Percentiles rank a stretch among this genome's conserved stretches.
Conservation (phyloP, 2,329 filamentous ascomycete species). For the Alternaria sp. region DNA sequence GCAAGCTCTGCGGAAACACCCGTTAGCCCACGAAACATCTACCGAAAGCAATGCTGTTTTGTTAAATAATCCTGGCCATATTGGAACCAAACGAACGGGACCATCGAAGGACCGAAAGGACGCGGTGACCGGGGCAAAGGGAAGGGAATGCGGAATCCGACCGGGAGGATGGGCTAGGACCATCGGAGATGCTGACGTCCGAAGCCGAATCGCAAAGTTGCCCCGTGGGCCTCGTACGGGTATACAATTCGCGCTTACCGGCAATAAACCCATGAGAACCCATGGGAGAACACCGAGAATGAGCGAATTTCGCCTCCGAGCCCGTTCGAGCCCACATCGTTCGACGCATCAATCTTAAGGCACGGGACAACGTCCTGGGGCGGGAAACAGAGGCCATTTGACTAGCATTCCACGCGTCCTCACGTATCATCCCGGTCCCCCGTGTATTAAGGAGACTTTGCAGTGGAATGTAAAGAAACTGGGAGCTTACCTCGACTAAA, state of each 20-base stretch:
- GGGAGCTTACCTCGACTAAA: slow-evolving; percentile 59
- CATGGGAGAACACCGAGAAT: not conserved
- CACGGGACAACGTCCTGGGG: not conserved
- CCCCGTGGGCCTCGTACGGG: not conserved
- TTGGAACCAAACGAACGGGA: not conserved
- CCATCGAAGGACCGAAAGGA: not conserved
- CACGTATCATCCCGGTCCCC: not conserved
- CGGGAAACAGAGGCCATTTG: not conserved
- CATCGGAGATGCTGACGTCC: slow-evolving; percentile 1
- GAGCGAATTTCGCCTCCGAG: slow-evolving; percentile 4
- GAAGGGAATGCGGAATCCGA: not conserved
- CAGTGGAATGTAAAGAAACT: slow-evolving; percentile 9
- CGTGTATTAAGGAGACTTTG: slow-evolving; percentile 20
- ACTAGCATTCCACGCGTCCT: slow-evolving; percentile 1
- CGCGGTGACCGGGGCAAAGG: not conserved
- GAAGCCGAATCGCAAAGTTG: slow-evolving; percentile 4
- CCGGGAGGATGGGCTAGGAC: not conserved
- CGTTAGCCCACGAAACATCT: slow-evolving; percentile 8
- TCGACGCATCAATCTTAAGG: not conserved
- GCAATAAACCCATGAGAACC: not conserved
- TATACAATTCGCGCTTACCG: not conserved
- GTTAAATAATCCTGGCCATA: not conserved
- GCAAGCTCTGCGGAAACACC: slow-evolving; percentile 52
- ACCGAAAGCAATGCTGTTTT: not conserved
- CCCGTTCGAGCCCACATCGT: slow-evolving; percentile 4